A percentile compares a stretch with the other conserved stretches of the same genome.
Conservation (phyloP, 345 rosid species). For the Brassica incana region DNA sequence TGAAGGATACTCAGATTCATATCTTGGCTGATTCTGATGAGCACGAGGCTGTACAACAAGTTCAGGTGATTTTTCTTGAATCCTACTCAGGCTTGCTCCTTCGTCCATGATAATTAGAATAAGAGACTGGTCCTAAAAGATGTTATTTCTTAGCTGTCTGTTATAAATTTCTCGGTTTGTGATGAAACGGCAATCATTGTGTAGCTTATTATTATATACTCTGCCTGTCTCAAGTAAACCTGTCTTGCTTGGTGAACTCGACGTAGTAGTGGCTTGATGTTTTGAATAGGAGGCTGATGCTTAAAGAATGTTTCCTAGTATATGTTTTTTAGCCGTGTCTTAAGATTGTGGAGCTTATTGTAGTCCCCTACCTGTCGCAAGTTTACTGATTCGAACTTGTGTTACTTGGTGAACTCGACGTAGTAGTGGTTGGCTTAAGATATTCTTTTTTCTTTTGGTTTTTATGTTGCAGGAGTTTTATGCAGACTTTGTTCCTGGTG, state of each 20-base stretch:
- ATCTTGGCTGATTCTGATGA: too few species aligned
- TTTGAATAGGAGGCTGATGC: slow-evolving; percentile 4
- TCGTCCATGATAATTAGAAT: too few species aligned
- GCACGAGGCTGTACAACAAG: too few species aligned
- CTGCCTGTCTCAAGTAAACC: not conserved
- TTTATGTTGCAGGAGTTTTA: slow-evolving; percentile 74
- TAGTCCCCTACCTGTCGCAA: not conserved
- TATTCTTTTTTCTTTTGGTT: not conserved
- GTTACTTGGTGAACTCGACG: not conserved
- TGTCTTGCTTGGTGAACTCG: not conserved
- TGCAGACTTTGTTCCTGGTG: slow-evolving; percentile 89
- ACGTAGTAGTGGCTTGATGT: not conserved
- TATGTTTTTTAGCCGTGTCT: not conserved
- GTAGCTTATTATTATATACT: too few species aligned
- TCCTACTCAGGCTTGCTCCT: too few species aligned
- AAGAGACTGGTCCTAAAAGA: too few species aligned
- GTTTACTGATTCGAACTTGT: not conserved
- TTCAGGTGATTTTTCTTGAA: too few species aligned
- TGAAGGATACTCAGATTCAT: too few species aligned
- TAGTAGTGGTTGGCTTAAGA: too few species aligned
- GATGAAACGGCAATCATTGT: too few species aligned
- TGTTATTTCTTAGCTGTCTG: too few species aligned
- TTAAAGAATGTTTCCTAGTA: not conserved
- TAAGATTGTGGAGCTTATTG: not conserved
- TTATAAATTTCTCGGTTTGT: too few species aligned